Evolutionary conservation across 2,329 filamentous ascomycete species (phyloP), one percentile per base, ranked within the genome.

Genomic region (Claviceps africana): DNA sequence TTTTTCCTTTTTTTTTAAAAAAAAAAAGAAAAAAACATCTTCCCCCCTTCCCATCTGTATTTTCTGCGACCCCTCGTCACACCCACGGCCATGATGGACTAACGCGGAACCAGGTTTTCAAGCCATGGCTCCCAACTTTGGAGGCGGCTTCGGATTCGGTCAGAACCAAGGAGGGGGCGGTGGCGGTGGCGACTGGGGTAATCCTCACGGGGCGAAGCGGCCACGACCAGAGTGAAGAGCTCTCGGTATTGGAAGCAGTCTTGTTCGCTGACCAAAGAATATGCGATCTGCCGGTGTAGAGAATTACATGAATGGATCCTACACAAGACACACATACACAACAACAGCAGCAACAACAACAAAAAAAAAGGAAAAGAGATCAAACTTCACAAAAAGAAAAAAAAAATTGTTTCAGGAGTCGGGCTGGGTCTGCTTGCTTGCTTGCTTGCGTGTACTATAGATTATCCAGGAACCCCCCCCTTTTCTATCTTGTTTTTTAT

Each of bases 171-270:
- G 66, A 31, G 69, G 70, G n/a, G 46, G 30, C 6, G 45, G 28
- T 51, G 67, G 65, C 43, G 67, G 68, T 52, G 69, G 81, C 53
- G 82, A 83, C 52, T 81, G 81, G 67, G 86, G 86, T 74, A 91
- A 91, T 61, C 87, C 87, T 6, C 87, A 91, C 59, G 86, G 86
- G 31, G 82, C 83, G 3, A 93, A 93, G 71, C 76, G 87, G 58
- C 83, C 85, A 58, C 78, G 87, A 56, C 85, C 86, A 55, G 87
- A 90, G 64, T 77, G 72, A 66, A 37, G 40, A 47, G 48, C 39
- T 48, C 15, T 28, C 19, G 42, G 52, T 51, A 19, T 9, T 28
- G 28, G 21, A 52, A 33, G 37, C 17, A 8, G 33, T 21, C 13
- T 22, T 47, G n/a, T 10, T 40, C 10, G n/a, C 39, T 19, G 19